Percentiles rank a stretch among this genome's conserved stretches.
phyloP scores from a whole-genome alignment of 2,329 filamentous ascomycete species.

The Fusarium brachygibbosum region DNA sequence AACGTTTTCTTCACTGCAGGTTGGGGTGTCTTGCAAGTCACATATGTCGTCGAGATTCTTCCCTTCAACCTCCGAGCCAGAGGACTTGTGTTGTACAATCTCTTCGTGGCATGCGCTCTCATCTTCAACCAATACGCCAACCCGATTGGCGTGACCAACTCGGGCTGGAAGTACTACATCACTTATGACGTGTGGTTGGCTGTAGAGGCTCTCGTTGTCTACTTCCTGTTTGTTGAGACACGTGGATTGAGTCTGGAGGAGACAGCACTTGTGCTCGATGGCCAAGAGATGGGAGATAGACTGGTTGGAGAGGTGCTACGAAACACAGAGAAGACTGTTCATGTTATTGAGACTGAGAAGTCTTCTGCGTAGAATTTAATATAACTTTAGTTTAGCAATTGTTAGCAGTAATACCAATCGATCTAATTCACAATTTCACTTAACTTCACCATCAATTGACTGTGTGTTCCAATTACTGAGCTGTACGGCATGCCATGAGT shows the following conservation, averaged over 20 bases:
- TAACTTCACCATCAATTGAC: fast-evolving
- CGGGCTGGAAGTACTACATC: conserved; percentile 22
- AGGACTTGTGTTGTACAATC: conserved; percentile 10
- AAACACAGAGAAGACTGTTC: conserved; percentile 14
- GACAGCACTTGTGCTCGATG: conserved; percentile 48
- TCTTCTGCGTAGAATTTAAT: not conserved
- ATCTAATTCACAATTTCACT: not conserved
- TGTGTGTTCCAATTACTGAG: not conserved
- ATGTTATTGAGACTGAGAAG: conserved; percentile 17
- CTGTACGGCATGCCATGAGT: fast-evolving
- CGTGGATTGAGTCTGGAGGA: conserved; percentile 15
- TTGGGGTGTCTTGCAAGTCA: conserved; percentile 26
- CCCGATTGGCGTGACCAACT: conserved; percentile 13
- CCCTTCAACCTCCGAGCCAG: conserved; percentile 21
- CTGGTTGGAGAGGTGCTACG: conserved; percentile 19
- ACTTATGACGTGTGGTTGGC: conserved; percentile 20
- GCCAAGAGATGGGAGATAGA: conserved; percentile 48
- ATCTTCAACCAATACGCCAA: conserved; percentile 30
- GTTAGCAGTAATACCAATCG: not conserved
- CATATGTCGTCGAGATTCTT: conserved; percentile 17
- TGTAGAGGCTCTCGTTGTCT: conserved; percentile 17
- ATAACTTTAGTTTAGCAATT: fast-evolving
- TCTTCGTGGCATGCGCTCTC: conserved; percentile 9
- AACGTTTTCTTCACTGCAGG: conserved; percentile 22
- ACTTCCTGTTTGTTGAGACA: conserved; percentile 22